Evolutionary conservation across 768 basidiomycete species (phyloP).

Genomic region (Cystofilobasidium macerans): DNA sequence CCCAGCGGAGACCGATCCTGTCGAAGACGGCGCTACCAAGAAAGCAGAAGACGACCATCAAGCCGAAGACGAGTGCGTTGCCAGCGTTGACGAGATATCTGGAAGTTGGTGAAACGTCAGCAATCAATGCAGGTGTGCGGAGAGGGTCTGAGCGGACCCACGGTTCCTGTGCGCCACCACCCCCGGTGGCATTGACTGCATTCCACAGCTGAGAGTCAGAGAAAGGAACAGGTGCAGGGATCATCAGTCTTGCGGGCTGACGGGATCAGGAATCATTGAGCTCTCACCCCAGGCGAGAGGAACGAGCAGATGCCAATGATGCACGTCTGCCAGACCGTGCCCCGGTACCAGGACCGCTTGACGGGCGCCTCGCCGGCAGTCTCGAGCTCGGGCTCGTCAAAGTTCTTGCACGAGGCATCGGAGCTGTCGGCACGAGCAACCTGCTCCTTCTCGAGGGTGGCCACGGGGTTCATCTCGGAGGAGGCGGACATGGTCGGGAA

Average conservation of each 20-base stretch:
- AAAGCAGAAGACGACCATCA: slow-evolving; percentile 17
- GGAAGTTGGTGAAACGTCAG: no score
- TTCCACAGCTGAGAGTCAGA: slow-evolving; percentile 14
- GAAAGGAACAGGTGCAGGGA: slow-evolving; percentile 6
- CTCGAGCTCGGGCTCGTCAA: not conserved
- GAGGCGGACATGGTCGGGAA: no score
- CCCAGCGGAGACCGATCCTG: not conserved
- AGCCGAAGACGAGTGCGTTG: slow-evolving; percentile 20
- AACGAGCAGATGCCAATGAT: not conserved
- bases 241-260: no score
- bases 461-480: no score
- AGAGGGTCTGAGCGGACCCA: no score
- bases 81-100: slow-evolving; percentile 17
- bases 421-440: no score
- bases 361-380: not conserved
- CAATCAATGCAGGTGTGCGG: no score
- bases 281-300: not conserved
- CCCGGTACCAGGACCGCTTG: slow-evolving; percentile 9
- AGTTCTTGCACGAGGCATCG: no score
- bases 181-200: slow-evolving; percentile 14
- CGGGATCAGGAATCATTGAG: not conserved
- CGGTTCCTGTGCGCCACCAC: no score
- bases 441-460: no score
- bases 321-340: slow-evolving; percentile 15
- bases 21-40: not conserved